Evolutionary conservation across 2,329 filamentous ascomycete species (phyloP), one percentile per base, ranked within the genome.

Genomic region (Apiospora koreana): DNA sequence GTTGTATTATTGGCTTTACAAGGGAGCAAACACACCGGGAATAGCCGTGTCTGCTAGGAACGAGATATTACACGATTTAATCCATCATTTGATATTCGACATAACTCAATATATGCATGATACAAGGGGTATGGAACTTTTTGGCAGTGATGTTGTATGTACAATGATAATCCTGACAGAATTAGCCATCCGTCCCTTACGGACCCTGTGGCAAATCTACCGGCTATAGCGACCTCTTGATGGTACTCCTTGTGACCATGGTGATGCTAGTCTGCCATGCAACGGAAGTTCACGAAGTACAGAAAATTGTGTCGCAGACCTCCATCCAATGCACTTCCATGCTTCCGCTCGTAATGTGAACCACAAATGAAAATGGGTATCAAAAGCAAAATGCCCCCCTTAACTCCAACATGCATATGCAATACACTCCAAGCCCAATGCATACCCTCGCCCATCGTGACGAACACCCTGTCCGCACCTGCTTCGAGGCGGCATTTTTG

Each of bases 361-460:
- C 14, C 25, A 31, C 50, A 5, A 54, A 54, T 31, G 25, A 4
- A 9, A 38, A 38, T 62, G 54, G 54, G 54, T 62, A 62, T 62
- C 54, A 62, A 62, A 62, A 62, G 35, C 54, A 38, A 38, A 62
- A 38, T 3, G 21, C 54, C n/a, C 28, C n/a, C 21, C 50, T 28
- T 62, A 62, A 62, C 54, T 62, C 54, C 54, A 62, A 14, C 31
- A 62, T 62, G 54, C 54, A n/a, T 21, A 62, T 62, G 54, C 54
- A 62, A 62, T 38, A 62, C 38, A 14, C 54, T 38, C 54, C 54
- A n/a, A n/a, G 4, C 54, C 18, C 54, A 35, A 62, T 62, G 54
- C 54, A 62, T 38, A 38, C 18, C n/a, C 54, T 62, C 31, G 54
- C 8, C 54, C 21, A 38, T 38, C 31, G 9, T 7, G 54, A 38